Evolutionary conservation across 805 yeast genomes (phyloP), one percentile per base, ranked within the genome.

Genomic region (Yarrowia sp.): DNA sequence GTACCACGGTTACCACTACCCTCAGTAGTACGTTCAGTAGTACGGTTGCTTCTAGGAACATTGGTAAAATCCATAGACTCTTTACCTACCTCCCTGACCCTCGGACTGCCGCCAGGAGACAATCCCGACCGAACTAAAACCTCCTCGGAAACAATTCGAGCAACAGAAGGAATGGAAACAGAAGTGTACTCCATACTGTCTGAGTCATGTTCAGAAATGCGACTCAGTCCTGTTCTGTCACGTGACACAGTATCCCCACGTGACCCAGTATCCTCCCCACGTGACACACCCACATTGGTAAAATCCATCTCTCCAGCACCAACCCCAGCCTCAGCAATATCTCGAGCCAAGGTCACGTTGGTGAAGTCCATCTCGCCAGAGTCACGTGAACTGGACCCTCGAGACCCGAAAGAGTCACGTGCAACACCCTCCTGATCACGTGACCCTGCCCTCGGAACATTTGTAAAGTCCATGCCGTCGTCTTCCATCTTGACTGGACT

Each of bases 401-500:
- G 22, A 17, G 54, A 30, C 24, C n/a, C 41, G 9, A 17, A 12
- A 7, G 43, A 38, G 14, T 4, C 43, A 7, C 43, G 21, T 4
- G 8, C n/a, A n/a, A n/a, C n/a, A n/a, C n/a, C n/a, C n/a, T n/a
- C n/a, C n/a, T n/a, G n/a, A n/a, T n/a, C n/a, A n/a, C n/a, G n/a
- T n/a, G n/a, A n/a, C n/a, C n/a, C n/a, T n/a, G n/a, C 21, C 7
- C 16, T 14, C 21, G 58, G 58, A n/a, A 51, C 58, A 35, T 51
- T 51, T 21, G 58, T 51, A 5, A 51, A 51, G 5, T 51, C 58
- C 58, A 51, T 51, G n/a, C 61, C 44, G 11, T 54, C 61, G n/a
- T 52, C 61, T 24, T 48, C 54, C 6, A 24, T 19, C 28, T 48
- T 48, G 19, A 48, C 54, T 7, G 54, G 54, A 48, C 36, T 28